A percentile compares a stretch with the other conserved stretches of the same genome.
These are phyloP conservation scores for Umbelopsis vinacea DNA, from an alignment of 192 early-diverging fungal genomes.

Conservation along the genomic window DNA sequence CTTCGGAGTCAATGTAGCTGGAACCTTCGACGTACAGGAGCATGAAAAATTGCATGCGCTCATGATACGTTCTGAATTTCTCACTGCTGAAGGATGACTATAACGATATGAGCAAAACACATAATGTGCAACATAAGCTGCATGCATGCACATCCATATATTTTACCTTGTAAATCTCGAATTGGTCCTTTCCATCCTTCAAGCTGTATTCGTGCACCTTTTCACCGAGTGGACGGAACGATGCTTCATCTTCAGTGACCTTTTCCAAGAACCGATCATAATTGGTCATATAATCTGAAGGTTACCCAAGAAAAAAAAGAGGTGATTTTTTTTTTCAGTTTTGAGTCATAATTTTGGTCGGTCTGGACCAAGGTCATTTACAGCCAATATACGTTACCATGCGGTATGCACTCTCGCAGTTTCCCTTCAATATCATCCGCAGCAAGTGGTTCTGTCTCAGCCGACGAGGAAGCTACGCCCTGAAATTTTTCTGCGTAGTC, in stretches of 20 bases:
- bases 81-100: slow-evolving; percentile 65
- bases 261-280: slow-evolving; percentile 64
- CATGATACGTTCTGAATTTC: slow-evolving; percentile 78
- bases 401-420: slow-evolving; percentile 62
- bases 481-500: slow-evolving; percentile 67
- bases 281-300: slow-evolving; percentile 55
- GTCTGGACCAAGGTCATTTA: not conserved
- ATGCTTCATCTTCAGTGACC: slow-evolving; percentile 61
- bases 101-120: not conserved
- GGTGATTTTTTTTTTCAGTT: too few species aligned
- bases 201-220: slow-evolving; percentile 73
- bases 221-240: slow-evolving; percentile 80
- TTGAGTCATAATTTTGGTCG: too few species aligned
- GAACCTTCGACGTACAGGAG: slow-evolving; percentile 92
- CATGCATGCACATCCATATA: not conserved
- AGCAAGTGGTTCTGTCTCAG: slow-evolving; percentile 36
- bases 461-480: slow-evolving; percentile 23
- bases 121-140: too few species aligned
- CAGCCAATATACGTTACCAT: slow-evolving; percentile 41
- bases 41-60: slow-evolving; percentile 76
- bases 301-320: too few species aligned
- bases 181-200: slow-evolving; percentile 40
- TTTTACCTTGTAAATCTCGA: slow-evolving; percentile 76
- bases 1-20: slow-evolving; percentile 80
- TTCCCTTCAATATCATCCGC: slow-evolving; percentile 69